Conservation (phyloP, 371 early-diverging fungal species). For the Mortierella sp. region DNA sequence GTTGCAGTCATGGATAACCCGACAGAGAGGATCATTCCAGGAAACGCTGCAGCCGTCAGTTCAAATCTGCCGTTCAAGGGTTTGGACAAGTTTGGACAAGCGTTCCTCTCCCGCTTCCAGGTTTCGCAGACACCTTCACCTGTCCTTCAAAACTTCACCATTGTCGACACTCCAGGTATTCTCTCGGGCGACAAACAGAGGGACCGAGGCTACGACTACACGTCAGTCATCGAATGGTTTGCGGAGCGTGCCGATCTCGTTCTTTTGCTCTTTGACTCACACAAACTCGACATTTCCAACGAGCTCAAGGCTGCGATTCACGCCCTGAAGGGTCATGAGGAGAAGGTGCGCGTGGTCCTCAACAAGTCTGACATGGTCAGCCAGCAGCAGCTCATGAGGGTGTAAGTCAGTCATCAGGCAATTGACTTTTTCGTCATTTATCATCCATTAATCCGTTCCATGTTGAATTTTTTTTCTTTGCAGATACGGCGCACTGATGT, state of each 20-base stretch:
- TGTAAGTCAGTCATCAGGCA: too few relatives aligned
- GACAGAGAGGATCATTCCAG: slow-evolving; percentile 81
- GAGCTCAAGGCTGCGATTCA: slow-evolving; percentile 89
- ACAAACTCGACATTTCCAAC: slow-evolving; percentile 92
- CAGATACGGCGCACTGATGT: slow-evolving; percentile 93
- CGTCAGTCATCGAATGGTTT: slow-evolving; percentile 87
- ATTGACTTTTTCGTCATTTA: too few relatives aligned
- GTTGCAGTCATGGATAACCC: slow-evolving; percentile 85
- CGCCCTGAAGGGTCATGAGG: slow-evolving; percentile 84
- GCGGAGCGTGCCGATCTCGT: slow-evolving; percentile 91
- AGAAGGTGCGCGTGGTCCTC: slow-evolving; percentile 86
- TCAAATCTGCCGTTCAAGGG: slow-evolving; percentile 84
- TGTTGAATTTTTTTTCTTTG: not conserved
- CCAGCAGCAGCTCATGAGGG: slow-evolving; percentile 90
- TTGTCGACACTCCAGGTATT: slow-evolving; percentile 91
- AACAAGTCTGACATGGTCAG: slow-evolving; percentile 91
- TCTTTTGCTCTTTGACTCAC: slow-evolving; percentile 86
- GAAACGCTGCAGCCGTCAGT: slow-evolving; percentile 88
- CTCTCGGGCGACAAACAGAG: slow-evolving; percentile 88
- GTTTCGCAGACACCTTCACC: slow-evolving; percentile 80
- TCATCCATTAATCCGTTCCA: too few relatives aligned
- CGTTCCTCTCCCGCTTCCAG: slow-evolving; percentile 88
- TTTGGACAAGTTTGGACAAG: slow-evolving; percentile 80
- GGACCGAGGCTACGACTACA: slow-evolving; percentile 87
- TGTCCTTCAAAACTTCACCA: slow-evolving; percentile 80